Conservation (phyloP, 148 eudicot genomes). For the Linanthus parryae region DNA sequence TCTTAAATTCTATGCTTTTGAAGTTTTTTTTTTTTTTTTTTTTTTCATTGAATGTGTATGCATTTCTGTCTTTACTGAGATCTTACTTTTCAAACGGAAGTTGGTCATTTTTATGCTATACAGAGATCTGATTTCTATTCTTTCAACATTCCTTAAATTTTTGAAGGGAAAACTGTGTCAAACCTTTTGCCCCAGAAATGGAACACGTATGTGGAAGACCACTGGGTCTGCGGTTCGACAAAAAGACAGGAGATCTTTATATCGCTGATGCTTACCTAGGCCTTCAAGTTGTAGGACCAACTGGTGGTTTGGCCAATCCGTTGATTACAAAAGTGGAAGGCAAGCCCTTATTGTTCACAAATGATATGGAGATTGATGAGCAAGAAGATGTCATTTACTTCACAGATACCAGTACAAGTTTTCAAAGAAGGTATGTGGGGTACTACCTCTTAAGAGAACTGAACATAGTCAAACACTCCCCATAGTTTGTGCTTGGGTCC, state of each 20-base stretch:
- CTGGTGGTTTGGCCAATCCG: slow-evolving; percentile 35
- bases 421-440: slow-evolving; percentile 26
- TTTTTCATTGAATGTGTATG: too few species aligned
- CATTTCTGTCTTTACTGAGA: too few species aligned
- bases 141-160: background rate
- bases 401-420: slow-evolving; percentile 37
- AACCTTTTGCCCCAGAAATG: slow-evolving; percentile 62
- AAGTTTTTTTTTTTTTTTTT: too few species aligned
- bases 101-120: too few species aligned
- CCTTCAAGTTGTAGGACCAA: slow-evolving; percentile 58
- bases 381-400: slow-evolving; percentile 31
- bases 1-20: too few species aligned
- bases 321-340: slow-evolving; percentile 33
- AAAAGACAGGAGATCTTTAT: slow-evolving; percentile 46
- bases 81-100: too few species aligned
- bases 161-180: slow-evolving; percentile 43
- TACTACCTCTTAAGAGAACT: background rate
- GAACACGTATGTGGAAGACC: slow-evolving; percentile 66
- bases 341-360: slow-evolving; percentile 26
- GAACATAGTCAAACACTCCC: too few species aligned
- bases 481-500: too few species aligned
- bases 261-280: slow-evolving; percentile 79
- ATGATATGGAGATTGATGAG: slow-evolving; percentile 42
- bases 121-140: background rate
- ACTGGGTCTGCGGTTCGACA: slow-evolving; percentile 44